Percentiles rank a stretch among this genome's conserved stretches.
Evolutionary conservation across 2,329 filamentous ascomycete genomes (phyloP).

Genomic region (Aspergillus ochraceus): DNA sequence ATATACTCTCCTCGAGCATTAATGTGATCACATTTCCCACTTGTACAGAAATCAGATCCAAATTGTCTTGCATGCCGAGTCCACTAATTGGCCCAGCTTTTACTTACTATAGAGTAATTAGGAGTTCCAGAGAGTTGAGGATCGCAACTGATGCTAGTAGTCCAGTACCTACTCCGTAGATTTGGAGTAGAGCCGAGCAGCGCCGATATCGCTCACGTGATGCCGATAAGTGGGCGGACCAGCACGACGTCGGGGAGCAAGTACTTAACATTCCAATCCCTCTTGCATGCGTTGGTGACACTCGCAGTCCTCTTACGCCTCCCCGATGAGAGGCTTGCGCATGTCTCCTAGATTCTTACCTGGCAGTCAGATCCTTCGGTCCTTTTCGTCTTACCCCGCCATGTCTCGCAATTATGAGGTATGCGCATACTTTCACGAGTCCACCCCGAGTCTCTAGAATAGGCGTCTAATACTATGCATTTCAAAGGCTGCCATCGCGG

Average conservation of each 20-base stretch:
- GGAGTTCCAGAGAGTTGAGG: not conserved
- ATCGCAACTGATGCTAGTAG: not conserved
- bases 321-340: slow-evolving; percentile 32
- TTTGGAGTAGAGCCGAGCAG: too few species aligned
- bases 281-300: not conserved
- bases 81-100: not conserved
- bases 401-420: slow-evolving; percentile 44
- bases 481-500: slow-evolving; percentile 66
- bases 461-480: not conserved
- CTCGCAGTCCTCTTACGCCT: slow-evolving; percentile 1
- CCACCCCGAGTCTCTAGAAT: slow-evolving; percentile 12
- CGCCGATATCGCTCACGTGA: not conserved
- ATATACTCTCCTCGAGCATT: not conserved
- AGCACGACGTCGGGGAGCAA: not conserved
- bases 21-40: slow-evolving; percentile 1
- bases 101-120: not conserved
- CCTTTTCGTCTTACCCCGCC: slow-evolving; percentile 27
- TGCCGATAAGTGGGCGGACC: not conserved
- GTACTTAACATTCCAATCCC: not conserved
- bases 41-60: not conserved
- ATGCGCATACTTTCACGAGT: slow-evolving; percentile 13
- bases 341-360: slow-evolving; percentile 11
- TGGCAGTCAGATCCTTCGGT: slow-evolving; percentile 22
- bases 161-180: not conserved
- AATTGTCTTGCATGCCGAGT: not conserved